A percentile compares a stretch with the other conserved stretches of the same genome.
Evolutionary conservation across 495 filamentous ascomycete genomes (phyloP).

Genomic region (Neurospora intermedia): DNA sequence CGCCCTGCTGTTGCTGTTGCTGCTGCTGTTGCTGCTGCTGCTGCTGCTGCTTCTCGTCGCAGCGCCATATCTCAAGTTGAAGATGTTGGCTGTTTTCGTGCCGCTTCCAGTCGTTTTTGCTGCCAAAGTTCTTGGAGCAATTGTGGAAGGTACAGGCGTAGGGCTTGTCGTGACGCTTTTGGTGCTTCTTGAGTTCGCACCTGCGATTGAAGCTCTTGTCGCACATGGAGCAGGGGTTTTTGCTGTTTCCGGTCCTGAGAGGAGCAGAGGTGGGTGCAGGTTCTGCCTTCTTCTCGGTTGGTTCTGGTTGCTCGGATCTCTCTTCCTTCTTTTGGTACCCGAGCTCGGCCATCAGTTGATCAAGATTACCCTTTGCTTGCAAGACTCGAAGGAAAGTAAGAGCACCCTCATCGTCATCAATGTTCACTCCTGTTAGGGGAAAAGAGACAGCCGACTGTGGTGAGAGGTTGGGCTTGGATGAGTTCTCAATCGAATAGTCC

Average conservation of each 20-base stretch:
- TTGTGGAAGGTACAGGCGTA: constrained; percentile 74
- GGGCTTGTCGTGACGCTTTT: constrained; percentile 75
- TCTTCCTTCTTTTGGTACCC: constrained; percentile 23
- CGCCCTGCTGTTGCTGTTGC: not conserved
- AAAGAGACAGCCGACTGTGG: not conserved
- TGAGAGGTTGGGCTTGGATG: not conserved
- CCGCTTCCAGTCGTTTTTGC: constrained; percentile 95
- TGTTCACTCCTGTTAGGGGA: not conserved
- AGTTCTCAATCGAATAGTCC: not conserved
- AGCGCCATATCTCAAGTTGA: constrained; percentile 68
- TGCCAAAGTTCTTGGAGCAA: constrained; percentile 74
- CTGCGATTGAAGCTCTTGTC: constrained; percentile 43
- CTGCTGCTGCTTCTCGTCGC: constrained; percentile 30
- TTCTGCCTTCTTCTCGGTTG: not conserved
- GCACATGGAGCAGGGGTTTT: constrained; percentile 39
- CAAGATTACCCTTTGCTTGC: constrained; percentile 9
- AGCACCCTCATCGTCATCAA: constrained; percentile 18
- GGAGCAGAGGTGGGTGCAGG: constrained; percentile 2
- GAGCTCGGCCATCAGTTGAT: constrained; percentile 17
- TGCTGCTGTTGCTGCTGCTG: not conserved
- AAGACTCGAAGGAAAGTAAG: constrained; percentile 6
- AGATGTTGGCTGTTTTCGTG: constrained; percentile 87
- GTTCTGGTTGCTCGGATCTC: not conserved
- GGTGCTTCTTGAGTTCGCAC: constrained; percentile 80
- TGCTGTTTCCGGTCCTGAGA: constrained; percentile 23